A percentile compares a stretch with the other conserved stretches of the same genome.
Conservation (phyloP, 202 grass and related monocot genomes). For the Setaria viridis region DNA sequence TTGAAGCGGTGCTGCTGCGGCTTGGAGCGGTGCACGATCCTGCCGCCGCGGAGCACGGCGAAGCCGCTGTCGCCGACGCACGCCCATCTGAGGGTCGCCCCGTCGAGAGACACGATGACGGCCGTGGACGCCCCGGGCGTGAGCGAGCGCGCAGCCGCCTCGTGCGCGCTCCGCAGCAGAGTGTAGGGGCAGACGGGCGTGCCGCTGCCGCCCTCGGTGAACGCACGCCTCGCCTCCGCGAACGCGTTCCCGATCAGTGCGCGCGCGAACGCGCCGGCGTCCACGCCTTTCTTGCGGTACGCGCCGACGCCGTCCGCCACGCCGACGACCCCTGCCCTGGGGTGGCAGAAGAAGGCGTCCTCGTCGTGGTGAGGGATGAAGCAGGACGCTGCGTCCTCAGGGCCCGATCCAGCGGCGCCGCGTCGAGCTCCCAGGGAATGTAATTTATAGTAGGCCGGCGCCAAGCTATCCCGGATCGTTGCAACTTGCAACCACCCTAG, state of each 20-base stretch:
- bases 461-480: too few species aligned
- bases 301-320: background rate
- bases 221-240: background rate
- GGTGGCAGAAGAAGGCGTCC: background rate
- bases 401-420: too few species aligned
- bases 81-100: constrained; percentile 31
- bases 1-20: constrained; percentile 33
- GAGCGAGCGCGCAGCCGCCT: background rate
- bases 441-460: too few species aligned
- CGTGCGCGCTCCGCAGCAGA: constrained; percentile 26
- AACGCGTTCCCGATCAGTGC: background rate
- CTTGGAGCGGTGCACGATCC: constrained; percentile 9
- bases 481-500: too few species aligned
- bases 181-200: constrained; percentile 5
- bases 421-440: background rate
- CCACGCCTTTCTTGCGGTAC: background rate
- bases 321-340: too few species aligned
- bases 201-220: too few species aligned
- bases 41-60: constrained; percentile 37
- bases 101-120: constrained; percentile 34
- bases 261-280: background rate
- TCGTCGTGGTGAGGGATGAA: background rate
- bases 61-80: constrained; percentile 44
- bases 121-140: constrained; percentile 28
- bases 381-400: background rate